Percentiles rank a stretch among this genome's conserved stretches.
Conservation (phyloP, 208 protist species). For the Blastocrithidia nonstop region DNA sequence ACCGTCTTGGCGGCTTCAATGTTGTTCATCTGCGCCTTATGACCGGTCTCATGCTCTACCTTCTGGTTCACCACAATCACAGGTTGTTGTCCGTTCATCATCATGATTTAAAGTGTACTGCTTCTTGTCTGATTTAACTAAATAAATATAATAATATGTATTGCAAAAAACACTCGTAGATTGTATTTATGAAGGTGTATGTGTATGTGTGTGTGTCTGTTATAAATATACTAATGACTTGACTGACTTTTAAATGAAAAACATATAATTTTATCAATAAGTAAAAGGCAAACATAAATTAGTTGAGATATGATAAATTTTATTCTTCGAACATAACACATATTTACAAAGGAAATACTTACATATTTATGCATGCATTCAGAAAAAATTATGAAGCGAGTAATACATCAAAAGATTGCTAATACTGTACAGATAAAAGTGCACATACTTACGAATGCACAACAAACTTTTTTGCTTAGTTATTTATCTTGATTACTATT, state of each 20-base stretch:
- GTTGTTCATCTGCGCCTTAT: constrained; percentile 97
- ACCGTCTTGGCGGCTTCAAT: constrained; percentile 97
- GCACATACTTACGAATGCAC: too few species aligned
- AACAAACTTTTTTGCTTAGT: too few species aligned
- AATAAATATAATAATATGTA: constrained; percentile 5
- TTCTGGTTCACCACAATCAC: constrained; percentile 91
- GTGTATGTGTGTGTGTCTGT: constrained; percentile 9
- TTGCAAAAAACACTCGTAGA: constrained; percentile 1
- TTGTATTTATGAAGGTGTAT: constrained; percentile 2
- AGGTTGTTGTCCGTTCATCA: constrained; percentile 54
- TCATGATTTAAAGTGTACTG: constrained; percentile 4
- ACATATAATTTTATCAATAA: constrained; percentile 1
- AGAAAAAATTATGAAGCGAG: too few species aligned
- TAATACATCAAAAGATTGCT: too few species aligned
- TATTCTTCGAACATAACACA: too few species aligned
- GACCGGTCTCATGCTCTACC: constrained; percentile 93
- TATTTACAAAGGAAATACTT: too few species aligned
- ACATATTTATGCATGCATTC: too few species aligned
- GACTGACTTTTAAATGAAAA: background rate
- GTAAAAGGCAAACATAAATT: constrained; percentile 1
- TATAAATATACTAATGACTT: too few species aligned
- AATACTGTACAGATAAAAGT: too few species aligned
- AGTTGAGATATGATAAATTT: background rate
- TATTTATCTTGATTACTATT: too few species aligned
- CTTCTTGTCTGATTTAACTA: constrained; percentile 4